Evolutionary conservation across 768 basidiomycete species (phyloP), one percentile per base, ranked within the genome.

Genomic region (Xerocomus potaroensis): DNA sequence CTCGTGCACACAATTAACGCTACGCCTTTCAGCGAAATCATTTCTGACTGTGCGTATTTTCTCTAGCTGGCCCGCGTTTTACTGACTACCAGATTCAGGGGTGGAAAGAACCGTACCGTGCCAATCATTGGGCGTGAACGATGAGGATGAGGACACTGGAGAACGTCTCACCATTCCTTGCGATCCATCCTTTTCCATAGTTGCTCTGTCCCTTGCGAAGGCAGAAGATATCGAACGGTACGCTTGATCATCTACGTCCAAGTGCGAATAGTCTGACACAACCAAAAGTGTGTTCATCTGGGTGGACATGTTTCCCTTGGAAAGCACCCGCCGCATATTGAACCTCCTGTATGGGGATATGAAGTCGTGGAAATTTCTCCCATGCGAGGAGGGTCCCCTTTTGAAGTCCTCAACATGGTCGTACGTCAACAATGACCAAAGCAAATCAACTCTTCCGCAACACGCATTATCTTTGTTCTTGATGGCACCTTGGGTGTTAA

Each of bases 261-360:
- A 21, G 5, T 7, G 35, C 16, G 31, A 8, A 15, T 34, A n/a
- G 33, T 47, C 42, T 56, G 30, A 52, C 23, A 3, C 27, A 32
- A 18, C 40, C 8, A 18, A 21, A 42, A 81, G 80, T 24, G 59
- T 80, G 32, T 59, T 65, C 19, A 60, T 67, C 21, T 82, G 80
- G 80, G 53, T 81, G 14, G 69, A 71, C 22, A 69, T 70, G 46
- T 69, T 78, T 38, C 78, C 80, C 4, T 59, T 84, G 19, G 70
- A 72, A 56, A 81, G 76, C 8, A 68, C 70, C 12, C 74, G 77
- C 55, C 66, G 69, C 23, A 48, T 71, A 21, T 51, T 75, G 45
- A 67, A 66, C 38, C 48, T 70, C 21, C 42, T 64, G 19, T 66
- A 62, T 35, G 59, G 58, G 8, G 55, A 62, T 31, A 58, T 63